Conservation (phyloP, 78 protist species). For the Dictyostelium capitatum region DNA sequence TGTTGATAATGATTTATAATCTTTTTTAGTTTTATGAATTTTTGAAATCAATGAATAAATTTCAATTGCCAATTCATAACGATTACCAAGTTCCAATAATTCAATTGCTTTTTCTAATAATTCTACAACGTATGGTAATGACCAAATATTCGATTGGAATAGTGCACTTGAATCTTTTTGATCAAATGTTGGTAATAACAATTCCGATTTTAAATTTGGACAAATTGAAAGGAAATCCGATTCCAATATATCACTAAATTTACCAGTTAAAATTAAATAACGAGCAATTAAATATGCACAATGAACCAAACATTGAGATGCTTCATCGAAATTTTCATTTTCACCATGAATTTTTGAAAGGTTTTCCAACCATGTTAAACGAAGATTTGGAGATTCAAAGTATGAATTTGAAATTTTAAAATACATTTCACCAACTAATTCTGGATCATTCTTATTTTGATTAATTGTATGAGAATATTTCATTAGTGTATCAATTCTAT, state of each 20-base stretch:
- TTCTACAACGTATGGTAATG: slow-evolving; percentile 37
- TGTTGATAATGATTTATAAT: slow-evolving; percentile 28
- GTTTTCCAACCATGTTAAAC: slow-evolving; percentile 83
- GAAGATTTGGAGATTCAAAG: slow-evolving; percentile 81
- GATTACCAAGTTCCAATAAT: slow-evolving; percentile 25
- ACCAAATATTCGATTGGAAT: slow-evolving; percentile 54
- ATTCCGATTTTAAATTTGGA: slow-evolving; percentile 50
- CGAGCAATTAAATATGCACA: slow-evolving; percentile 53
- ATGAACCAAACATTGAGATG: slow-evolving; percentile 70
- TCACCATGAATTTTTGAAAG: slow-evolving; percentile 64
- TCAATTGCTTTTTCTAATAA: slow-evolving; percentile 41
- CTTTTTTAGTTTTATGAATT: slow-evolving; percentile 50
- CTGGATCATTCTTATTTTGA: slow-evolving; percentile 67
- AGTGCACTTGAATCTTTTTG: slow-evolving; percentile 56
- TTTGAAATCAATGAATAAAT: slow-evolving; percentile 59
- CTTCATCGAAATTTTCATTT: slow-evolving; percentile 63
- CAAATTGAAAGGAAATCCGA: slow-evolving; percentile 59
- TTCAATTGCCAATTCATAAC: slow-evolving; percentile 79
- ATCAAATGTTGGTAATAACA: slow-evolving; percentile 38
- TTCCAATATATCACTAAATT: neutral
- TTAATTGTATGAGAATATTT: slow-evolving; percentile 60
- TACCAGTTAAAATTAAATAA: slow-evolving; percentile 21
- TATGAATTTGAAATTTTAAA: slow-evolving; percentile 70
- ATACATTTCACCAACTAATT: slow-evolving; percentile 76
- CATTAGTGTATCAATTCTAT: slow-evolving; percentile 56